Conservation (phyloP, 371 early-diverging fungal species). For the Syncephalis plumigaleata region DNA sequence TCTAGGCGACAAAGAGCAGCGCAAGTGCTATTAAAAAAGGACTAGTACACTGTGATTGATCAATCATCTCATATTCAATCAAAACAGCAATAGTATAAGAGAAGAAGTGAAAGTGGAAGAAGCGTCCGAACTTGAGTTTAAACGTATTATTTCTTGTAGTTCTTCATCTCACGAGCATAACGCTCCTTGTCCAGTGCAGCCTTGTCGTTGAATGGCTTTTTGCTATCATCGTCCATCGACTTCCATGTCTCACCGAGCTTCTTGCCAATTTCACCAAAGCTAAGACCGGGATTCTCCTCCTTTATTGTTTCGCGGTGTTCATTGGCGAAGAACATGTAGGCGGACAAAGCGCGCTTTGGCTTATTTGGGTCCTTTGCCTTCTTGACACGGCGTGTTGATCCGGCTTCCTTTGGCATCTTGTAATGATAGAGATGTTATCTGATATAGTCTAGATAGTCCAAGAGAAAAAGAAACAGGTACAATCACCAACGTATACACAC, state of each 20-base stretch:
- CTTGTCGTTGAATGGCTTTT: slow-evolving; percentile 28
- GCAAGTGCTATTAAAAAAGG: too few relatives aligned
- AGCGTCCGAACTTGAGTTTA: too few relatives aligned
- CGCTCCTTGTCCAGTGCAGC: slow-evolving; percentile 51
- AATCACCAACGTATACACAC: too few relatives aligned
- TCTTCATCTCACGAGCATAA: slow-evolving; percentile 43
- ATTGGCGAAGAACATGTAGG: slow-evolving; percentile 68
- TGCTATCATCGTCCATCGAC: slow-evolving; percentile 33
- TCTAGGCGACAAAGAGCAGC: too few relatives aligned
- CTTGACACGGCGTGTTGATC: slow-evolving; percentile 9
- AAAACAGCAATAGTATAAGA: too few relatives aligned
- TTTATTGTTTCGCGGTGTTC: slow-evolving; percentile 48
- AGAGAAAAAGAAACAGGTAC: too few relatives aligned
- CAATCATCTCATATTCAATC: too few relatives aligned
- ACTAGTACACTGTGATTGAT: too few relatives aligned
- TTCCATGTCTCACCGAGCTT: slow-evolving; percentile 70
- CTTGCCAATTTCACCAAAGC: slow-evolving; percentile 67
- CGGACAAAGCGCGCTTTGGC: slow-evolving; percentile 70
- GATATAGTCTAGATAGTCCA: too few relatives aligned
- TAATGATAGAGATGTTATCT: neutral
- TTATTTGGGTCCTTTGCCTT: slow-evolving; percentile 43
- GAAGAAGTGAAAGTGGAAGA: too few relatives aligned
- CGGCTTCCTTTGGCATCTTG: slow-evolving; percentile 15
- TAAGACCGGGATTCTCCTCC: slow-evolving; percentile 56
- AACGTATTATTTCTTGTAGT: too few relatives aligned